Percentiles rank a stretch among this genome's conserved stretches.
Evolutionary conservation across 2,329 filamentous ascomycete species (phyloP).

Genomic region (Trichoderma semiorbis): DNA sequence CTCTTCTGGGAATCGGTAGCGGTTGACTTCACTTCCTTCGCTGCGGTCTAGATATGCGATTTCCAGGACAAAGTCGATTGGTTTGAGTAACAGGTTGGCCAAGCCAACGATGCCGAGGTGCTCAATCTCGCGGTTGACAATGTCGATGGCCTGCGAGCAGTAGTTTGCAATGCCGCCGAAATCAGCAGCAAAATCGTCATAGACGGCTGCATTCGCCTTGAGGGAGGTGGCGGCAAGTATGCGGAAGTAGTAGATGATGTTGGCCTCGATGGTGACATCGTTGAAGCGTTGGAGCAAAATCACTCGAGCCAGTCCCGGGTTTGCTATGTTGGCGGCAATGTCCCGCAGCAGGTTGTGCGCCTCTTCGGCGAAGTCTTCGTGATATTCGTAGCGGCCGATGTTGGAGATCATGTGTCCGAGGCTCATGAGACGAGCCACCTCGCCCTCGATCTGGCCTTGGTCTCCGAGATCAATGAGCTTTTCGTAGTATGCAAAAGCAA

Average conservation of each 20-base stretch:
- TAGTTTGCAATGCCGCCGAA: conserved; percentile 61
- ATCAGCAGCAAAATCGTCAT: conserved; percentile 67
- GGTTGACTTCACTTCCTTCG: conserved; percentile 70
- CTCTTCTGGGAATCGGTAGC: conserved; percentile 60
- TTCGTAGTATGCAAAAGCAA: conserved; percentile 92
- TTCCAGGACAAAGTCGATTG: conserved; percentile 74
- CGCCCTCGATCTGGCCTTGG: conserved; percentile 61
- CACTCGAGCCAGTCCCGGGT: conserved; percentile 53
- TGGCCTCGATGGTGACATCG: conserved; percentile 60
- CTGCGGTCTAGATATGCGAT: conserved; percentile 90
- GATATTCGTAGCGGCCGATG: conserved; percentile 67
- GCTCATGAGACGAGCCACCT: conserved; percentile 67
- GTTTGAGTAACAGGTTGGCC: conserved; percentile 74
- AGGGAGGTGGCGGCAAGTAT: conserved; percentile 82
- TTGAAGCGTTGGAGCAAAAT: conserved; percentile 70
- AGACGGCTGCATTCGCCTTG: conserved; percentile 67
- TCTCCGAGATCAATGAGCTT: conserved; percentile 68
- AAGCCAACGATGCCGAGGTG: conserved; percentile 79
- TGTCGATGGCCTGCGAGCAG: conserved; percentile 67
- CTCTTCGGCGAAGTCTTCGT: conserved; percentile 80
- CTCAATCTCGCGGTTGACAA: conserved; percentile 80
- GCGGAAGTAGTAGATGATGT: conserved; percentile 81
- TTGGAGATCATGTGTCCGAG: conserved; percentile 68
- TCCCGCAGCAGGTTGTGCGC: conserved; percentile 65
- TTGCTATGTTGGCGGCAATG: conserved; percentile 56